Evolutionary conservation across 2,329 filamentous ascomycete species (phyloP), one percentile per base, ranked within the genome.

Genomic region (Aspergillus sp.): DNA sequence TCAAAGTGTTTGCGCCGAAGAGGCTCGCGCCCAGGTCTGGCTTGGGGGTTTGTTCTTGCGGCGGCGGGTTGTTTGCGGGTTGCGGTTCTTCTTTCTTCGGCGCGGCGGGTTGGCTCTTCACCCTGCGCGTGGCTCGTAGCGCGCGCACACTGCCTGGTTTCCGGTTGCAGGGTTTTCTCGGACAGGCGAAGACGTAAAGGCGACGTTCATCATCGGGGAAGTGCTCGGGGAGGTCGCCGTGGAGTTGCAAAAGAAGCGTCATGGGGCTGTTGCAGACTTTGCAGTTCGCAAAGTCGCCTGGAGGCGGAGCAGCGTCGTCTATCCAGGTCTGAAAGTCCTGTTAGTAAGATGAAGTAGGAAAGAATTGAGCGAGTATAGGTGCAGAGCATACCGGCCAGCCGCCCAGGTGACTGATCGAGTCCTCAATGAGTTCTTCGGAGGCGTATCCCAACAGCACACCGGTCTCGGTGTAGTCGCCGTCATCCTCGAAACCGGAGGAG

Each of bases 391-490:
- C 93, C 48, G 94, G 91, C 64, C 79, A 81, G 50, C 94, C 94
- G 60, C 94, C 94, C 10, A 99, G 78, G 61, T 93, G 89, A 71
- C 90, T 97, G 66, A 96, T 87, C 11, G 83, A 82, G 71, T 99
- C 93, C 58, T 90, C 87, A 50, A 86, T 88, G 13, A 85, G 76
- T 50, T 96, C 89, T 67, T 86, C 85, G 1, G 89, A 88, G 3
- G 91, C 89, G 71, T 96, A 99, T 4, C 94, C 94, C 11, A 99
- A 81, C 1, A 97, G 83, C 2, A 97, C 91, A 60, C 88, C 90
- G 5, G 94, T 97, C 53, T 76, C 75, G 17, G 73, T 74, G 58
- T 77, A 75, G 56, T 76, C 74, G 56, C 65, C 82, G 13, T 85
- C 81, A 52, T 85, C 86, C 41, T 84, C 88, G 34, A 78, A 76